Conservation (phyloP, 2,329 filamentous ascomycete species). For the Tolypocladium guangdongense region DNA sequence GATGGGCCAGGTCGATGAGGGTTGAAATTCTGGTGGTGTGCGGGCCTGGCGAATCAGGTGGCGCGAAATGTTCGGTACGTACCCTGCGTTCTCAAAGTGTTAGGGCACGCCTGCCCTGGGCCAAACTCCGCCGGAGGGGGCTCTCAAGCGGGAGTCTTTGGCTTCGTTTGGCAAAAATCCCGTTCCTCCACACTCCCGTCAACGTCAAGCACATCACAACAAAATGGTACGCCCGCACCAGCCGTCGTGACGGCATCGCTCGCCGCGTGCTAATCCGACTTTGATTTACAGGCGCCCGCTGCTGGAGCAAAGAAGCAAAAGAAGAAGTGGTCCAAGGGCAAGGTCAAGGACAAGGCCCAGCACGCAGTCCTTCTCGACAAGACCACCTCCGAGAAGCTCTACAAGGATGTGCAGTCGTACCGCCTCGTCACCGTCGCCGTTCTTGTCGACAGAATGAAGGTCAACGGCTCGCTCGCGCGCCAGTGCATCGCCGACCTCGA, state of each 20-base stretch:
- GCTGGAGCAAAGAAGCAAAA: constrained; percentile 40
- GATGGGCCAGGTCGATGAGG: constrained; percentile 20
- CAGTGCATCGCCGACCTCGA: constrained; percentile 84
- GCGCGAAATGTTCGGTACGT: constrained; percentile 14
- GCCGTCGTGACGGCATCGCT: constrained; percentile 1
- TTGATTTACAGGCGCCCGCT: constrained; percentile 26
- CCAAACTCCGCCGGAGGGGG: constrained; percentile 14
- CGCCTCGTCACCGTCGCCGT: constrained; percentile 97
- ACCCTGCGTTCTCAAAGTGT: constrained; percentile 17
- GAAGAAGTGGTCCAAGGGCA: constrained; percentile 42
- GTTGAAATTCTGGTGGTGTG: constrained; percentile 27
- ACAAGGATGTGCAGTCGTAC: constrained; percentile 99
- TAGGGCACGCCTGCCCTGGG: constrained; percentile 33
- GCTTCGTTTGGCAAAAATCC: constrained; percentile 16
- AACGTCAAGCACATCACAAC: constrained; percentile 29
- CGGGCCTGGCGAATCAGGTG: constrained; percentile 23
- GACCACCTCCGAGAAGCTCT: constrained; percentile 91
- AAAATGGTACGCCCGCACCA: constrained; percentile 28
- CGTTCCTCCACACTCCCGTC: constrained; percentile 24
- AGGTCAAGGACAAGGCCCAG: constrained; percentile 99
- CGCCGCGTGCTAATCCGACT: not conserved
- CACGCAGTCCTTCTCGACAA: constrained; percentile 99
- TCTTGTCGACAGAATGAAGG: constrained; percentile 99
- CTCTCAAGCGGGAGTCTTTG: constrained; percentile 18
- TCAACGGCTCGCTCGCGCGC: constrained; percentile 95